A percentile compares a stretch with the other conserved stretches of the same genome.
phyloP scores from a whole-genome alignment of 345 rosid genomes.

The Populus ilicifolia region DNA sequence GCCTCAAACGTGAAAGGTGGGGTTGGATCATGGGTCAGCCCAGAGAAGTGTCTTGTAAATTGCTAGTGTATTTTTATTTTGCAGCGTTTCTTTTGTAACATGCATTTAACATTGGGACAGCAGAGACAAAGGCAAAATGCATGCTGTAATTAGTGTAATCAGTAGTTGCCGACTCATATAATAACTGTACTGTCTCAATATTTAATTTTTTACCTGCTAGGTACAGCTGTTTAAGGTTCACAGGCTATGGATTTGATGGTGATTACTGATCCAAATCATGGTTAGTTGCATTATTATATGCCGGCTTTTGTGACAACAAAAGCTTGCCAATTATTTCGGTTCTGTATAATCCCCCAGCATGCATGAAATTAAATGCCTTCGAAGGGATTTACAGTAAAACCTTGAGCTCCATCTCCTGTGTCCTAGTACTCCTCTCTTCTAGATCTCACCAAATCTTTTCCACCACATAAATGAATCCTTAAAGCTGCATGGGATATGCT shows the following conservation, averaged over 20 bases:
- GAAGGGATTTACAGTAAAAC: too few relatives aligned
- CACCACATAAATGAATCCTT: too few relatives aligned
- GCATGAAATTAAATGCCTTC: too few relatives aligned
- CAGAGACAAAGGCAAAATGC: background rate
- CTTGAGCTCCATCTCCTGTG: too few relatives aligned
- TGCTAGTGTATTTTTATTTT: too few relatives aligned
- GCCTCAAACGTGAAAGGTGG: conserved; percentile 42
- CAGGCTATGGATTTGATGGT: conserved; percentile 4
- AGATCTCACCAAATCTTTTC: background rate
- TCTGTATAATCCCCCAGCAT: too few relatives aligned
- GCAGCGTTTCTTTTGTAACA: too few relatives aligned
- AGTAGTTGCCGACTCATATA: conserved; percentile 4
- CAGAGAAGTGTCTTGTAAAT: too few relatives aligned
- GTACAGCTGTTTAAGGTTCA: conserved; percentile 13
- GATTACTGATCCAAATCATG: background rate
- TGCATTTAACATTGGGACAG: background rate
- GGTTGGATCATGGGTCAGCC: conserved; percentile 26
- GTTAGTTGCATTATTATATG: background rate
- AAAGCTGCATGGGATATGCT: background rate
- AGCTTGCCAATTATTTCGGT: background rate
- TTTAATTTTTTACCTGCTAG: conserved; percentile 7
- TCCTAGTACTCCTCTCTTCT: background rate
- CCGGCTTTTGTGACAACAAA: background rate
- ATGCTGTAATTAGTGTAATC: conserved; percentile 11
- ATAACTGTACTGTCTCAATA: conserved; percentile 13